These are phyloP conservation scores for Starmerella riodocensis DNA, from an alignment of 805 yeast genomes.

Conservation along the genomic window DNA sequence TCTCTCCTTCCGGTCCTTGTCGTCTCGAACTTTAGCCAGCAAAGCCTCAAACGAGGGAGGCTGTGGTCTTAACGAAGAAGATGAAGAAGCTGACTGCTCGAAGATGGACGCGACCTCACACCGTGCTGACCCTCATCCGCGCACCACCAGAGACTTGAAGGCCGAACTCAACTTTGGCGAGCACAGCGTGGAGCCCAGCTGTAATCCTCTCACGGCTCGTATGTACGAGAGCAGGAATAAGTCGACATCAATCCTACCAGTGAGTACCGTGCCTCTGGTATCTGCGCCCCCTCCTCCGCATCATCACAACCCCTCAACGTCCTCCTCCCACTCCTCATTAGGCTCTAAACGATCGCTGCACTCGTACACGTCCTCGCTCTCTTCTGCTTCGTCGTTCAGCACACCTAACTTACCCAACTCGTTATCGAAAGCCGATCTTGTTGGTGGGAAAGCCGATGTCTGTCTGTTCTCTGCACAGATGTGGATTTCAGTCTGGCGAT, in stretches of 20 bases:
- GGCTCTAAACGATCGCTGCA: conserved; percentile 12
- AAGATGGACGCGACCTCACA: no score
- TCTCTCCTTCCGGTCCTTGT: conserved; percentile 18
- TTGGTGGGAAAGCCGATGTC: no score
- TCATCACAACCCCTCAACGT: conserved; percentile 9
- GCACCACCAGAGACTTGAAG: conserved; percentile 1
- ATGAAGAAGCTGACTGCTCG: no score
- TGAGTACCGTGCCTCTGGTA: no score
- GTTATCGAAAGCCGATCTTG: no score
- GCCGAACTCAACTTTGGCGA: no score
- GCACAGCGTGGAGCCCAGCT: no score
- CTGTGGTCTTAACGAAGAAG: no score
- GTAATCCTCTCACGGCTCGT: no score
- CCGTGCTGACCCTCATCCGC: no score
- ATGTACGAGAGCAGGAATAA: conserved; percentile 13
- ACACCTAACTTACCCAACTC: conserved; percentile 7
- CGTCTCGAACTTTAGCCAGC: conserved; percentile 9
- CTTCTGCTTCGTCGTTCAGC: conserved; percentile 12
- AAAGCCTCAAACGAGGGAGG: background rate
- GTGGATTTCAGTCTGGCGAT: conserved; percentile 23
- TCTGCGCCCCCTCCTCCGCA: background rate
- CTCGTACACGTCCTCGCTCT: conserved; percentile 11
- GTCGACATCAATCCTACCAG: conserved; percentile 13
- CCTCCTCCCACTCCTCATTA: conserved; percentile 16
- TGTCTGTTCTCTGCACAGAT: conserved; percentile 15